Evolutionary conservation across 192 early-diverging fungal genomes (phyloP).

Genomic region (Coemansia sp.): DNA sequence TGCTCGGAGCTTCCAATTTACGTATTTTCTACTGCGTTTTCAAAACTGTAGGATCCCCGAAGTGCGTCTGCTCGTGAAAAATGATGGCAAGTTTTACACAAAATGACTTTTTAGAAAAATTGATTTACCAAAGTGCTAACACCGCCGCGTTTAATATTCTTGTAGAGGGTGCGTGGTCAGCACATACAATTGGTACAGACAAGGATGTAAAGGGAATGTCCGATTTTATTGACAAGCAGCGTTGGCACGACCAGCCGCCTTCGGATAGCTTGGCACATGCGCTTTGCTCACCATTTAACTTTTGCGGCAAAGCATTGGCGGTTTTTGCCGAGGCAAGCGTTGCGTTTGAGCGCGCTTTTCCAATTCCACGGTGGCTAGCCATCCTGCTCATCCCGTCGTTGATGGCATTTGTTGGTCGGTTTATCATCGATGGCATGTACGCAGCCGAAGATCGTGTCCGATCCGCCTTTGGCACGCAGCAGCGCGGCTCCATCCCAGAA

Average conservation of each 20-base stretch:
- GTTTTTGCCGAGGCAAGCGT: slow-evolving; percentile 32
- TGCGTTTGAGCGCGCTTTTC: slow-evolving; percentile 20
- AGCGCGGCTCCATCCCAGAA: not conserved
- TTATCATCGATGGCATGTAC: slow-evolving; percentile 45
- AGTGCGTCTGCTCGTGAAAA: slow-evolving; percentile 23
- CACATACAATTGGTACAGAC: slow-evolving; percentile 15
- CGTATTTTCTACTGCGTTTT: not conserved
- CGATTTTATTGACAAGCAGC: slow-evolving; percentile 33
- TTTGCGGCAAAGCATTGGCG: slow-evolving; percentile 32
- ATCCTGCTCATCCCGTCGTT: slow-evolving; percentile 38
- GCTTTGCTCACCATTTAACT: slow-evolving; percentile 45
- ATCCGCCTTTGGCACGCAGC: not conserved
- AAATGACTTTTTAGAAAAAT: not conserved
- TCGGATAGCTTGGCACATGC: slow-evolving; percentile 6
- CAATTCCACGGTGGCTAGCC: slow-evolving; percentile 48
- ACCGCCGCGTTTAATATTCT: not conserved
- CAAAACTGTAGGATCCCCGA: slow-evolving; percentile 35
- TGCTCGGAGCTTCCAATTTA: not conserved
- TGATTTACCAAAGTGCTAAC: not conserved
- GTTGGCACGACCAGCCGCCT: slow-evolving; percentile 2
- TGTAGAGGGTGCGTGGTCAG: slow-evolving; percentile 21
- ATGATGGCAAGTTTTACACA: slow-evolving; percentile 1
- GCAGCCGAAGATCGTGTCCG: slow-evolving; percentile 17
- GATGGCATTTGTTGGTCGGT: slow-evolving; percentile 30
- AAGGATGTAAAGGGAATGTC: slow-evolving; percentile 7